A percentile compares a stretch with the other conserved stretches of the same genome.
Evolutionary conservation across 352 stramenopile genomes (phyloP).

Genomic region (Phytophthora crassamura): DNA sequence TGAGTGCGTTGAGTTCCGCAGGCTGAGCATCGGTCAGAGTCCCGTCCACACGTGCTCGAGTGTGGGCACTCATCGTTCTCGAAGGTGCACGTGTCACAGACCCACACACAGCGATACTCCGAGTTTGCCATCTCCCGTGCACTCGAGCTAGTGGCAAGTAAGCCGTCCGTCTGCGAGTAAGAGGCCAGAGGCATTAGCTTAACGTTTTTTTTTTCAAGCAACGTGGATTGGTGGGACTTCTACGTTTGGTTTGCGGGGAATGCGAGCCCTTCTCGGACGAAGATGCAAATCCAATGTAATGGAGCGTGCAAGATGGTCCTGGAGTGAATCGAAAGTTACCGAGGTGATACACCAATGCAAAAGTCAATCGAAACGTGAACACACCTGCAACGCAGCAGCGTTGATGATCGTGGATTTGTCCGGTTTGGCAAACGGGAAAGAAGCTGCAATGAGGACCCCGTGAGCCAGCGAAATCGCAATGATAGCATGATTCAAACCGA

Average conservation of each 20-base stretch:
- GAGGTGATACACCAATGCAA: not conserved
- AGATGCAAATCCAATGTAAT: constrained; percentile 54
- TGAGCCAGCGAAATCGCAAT: not conserved
- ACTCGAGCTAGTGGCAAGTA: not conserved
- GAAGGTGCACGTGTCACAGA: constrained; percentile 82
- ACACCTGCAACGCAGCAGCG: constrained; percentile 71
- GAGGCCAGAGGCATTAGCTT: too few species aligned
- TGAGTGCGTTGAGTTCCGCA: constrained; percentile 47
- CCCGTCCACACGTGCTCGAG: constrained; percentile 5
- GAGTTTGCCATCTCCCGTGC: not conserved
- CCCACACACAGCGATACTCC: constrained; percentile 71
- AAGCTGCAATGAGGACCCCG: constrained; percentile 19
- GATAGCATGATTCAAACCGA: not conserved
- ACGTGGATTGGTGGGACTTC: not conserved
- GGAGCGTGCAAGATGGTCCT: constrained; percentile 63
- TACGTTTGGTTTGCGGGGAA: constrained; percentile 16
- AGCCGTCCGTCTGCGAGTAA: constrained; percentile 9
- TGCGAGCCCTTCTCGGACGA: constrained; percentile 19
- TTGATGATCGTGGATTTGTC: constrained; percentile 72
- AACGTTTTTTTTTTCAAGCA: not conserved
- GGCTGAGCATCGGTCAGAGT: constrained; percentile 49
- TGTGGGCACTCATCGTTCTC: constrained; percentile 60
- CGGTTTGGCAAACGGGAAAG: constrained; percentile 26
- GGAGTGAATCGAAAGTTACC: not conserved
- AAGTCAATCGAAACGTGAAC: not conserved